Evolutionary conservation across 1,284 basidiomycete genomes (phyloP).

Genomic region (Ceratobasidium sp.): DNA sequence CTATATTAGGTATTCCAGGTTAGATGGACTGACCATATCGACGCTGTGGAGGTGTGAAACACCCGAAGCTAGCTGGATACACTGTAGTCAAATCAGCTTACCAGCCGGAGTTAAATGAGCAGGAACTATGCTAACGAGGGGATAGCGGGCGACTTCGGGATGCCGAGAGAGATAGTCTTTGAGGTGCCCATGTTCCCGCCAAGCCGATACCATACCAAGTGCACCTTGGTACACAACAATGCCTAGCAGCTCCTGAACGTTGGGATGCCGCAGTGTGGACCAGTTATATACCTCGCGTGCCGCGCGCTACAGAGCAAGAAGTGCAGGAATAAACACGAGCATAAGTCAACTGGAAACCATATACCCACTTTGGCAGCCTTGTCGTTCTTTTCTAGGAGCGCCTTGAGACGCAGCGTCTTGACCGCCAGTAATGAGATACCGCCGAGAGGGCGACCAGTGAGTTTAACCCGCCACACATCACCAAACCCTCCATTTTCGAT

Average conservation of each 20-base stretch:
- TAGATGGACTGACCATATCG: neutral
- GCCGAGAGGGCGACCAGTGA: no score
- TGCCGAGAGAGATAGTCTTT: neutral
- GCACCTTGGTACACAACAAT: neutral
- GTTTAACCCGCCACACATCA: no score
- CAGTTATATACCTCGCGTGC: slow-evolving; percentile 14
- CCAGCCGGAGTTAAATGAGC: no score
- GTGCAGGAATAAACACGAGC: no score
- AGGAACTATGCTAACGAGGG: neutral
- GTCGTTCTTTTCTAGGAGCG: no score
- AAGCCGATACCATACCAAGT: slow-evolving; percentile 13
- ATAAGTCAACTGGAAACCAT: no score
- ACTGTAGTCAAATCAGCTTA: slow-evolving; percentile 1
- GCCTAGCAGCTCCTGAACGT: neutral
- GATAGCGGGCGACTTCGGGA: neutral
- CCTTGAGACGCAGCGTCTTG: no score
- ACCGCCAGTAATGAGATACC: no score
- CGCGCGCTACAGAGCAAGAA: no score
- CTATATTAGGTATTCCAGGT: neutral
- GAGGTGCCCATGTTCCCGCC: neutral
- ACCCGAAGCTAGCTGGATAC: neutral
- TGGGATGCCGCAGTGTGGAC: neutral
- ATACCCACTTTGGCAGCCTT: no score
- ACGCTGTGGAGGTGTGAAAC: neutral
- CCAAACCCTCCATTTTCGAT: no score